Percentiles rank a stretch among this genome's conserved stretches.
Evolutionary conservation across 169 alveolate genomes (phyloP).

Genomic region (Amoebophrya sp.): DNA sequence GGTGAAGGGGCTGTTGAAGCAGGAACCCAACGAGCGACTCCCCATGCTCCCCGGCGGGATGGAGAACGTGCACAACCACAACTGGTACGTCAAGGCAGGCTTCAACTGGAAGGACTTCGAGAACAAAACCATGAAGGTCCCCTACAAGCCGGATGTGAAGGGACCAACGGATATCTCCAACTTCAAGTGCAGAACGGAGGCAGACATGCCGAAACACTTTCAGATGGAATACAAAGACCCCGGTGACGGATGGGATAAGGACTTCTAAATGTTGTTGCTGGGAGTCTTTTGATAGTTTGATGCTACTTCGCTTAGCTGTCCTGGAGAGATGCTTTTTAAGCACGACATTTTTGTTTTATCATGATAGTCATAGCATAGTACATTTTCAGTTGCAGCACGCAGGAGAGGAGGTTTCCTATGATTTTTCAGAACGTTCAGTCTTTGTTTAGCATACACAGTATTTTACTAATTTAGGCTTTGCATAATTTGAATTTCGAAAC

Average conservation of each 20-base stretch:
- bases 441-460: too few species aligned
- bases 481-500: too few species aligned
- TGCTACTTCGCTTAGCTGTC: too few species aligned
- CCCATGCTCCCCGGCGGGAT: background rate
- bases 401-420: too few species aligned
- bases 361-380: too few species aligned
- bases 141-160: background rate
- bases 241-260: slow-evolving; percentile 3
- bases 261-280: background rate
- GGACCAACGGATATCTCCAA: background rate
- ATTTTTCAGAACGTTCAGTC: too few species aligned
- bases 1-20: slow-evolving; percentile 2
- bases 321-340: too few species aligned
- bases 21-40: background rate
- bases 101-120: background rate
- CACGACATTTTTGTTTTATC: too few species aligned
- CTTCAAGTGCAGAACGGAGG: background rate
- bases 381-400: too few species aligned
- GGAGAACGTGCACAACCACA: background rate
- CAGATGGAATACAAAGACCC: background rate
- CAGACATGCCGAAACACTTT: slow-evolving; percentile 20
- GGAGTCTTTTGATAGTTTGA: too few species aligned
- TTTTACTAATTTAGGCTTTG: too few species aligned
- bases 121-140: background rate
- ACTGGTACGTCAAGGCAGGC: background rate